Conservation (phyloP, 176 grass and related monocot species). For the Ampelocalamus luodianensis region DNA sequence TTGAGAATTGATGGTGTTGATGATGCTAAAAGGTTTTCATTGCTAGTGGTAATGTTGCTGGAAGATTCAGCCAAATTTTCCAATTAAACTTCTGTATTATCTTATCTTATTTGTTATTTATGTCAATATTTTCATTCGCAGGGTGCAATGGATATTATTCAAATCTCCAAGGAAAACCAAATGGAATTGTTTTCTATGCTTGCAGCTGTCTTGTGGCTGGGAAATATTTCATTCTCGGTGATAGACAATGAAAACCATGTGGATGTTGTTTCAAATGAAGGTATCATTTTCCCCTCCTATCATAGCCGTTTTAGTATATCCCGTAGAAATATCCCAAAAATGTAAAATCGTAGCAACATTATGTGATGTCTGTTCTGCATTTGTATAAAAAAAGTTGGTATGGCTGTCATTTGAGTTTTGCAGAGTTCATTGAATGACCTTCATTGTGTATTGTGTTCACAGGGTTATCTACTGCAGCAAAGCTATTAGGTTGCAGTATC, state of each 20-base stretch:
- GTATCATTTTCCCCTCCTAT: slow-evolving; percentile 41
- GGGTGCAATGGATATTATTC: slow-evolving; percentile 77
- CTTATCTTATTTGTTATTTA: slow-evolving; percentile 33
- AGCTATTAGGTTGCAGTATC: slow-evolving; percentile 76
- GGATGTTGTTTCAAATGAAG: slow-evolving; percentile 87
- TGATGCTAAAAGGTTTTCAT: slow-evolving; percentile 75
- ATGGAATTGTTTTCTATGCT: slow-evolving; percentile 91
- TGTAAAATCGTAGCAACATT: neutral
- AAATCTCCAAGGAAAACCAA: slow-evolving; percentile 85
- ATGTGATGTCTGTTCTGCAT: neutral
- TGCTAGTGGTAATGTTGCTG: slow-evolving; percentile 71
- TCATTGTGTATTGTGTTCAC: slow-evolving; percentile 40
- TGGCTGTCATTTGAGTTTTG: neutral
- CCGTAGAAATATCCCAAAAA: slow-evolving; percentile 20
- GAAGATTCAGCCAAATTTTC: slow-evolving; percentile 8
- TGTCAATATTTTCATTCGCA: slow-evolving; percentile 42
- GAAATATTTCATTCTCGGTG: slow-evolving; percentile 87
- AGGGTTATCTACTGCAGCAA: slow-evolving; percentile 76
- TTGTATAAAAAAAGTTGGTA: slow-evolving; percentile 2
- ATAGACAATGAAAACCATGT: slow-evolving; percentile 98
- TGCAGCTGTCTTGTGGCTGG: slow-evolving; percentile 82
- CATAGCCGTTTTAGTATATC: neutral
- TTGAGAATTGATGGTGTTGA: slow-evolving; percentile 84
- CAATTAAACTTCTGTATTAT: slow-evolving; percentile 8
- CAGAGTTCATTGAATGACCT: neutral